Evolutionary conservation across 1,139 yeast species (phyloP).

Genomic region (Yamadazyma trypodendri): DNA sequence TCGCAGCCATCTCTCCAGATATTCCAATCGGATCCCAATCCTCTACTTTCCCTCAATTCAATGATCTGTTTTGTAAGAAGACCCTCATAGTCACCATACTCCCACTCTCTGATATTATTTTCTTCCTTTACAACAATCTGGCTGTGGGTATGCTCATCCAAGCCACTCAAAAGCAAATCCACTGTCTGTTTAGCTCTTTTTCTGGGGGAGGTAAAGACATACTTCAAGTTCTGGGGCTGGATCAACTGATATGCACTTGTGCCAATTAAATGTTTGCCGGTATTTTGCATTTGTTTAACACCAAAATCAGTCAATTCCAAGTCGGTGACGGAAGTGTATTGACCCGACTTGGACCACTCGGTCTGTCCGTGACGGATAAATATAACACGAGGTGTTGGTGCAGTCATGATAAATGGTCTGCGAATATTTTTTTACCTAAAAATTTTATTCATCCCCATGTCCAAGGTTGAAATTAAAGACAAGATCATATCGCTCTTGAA

Average conservation of each 20-base stretch:
- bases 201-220: slow-evolving; percentile 78
- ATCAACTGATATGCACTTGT: slow-evolving; percentile 51
- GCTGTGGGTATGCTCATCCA: slow-evolving; percentile 48
- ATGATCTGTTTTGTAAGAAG: slow-evolving; percentile 65
- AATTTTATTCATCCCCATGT: slow-evolving; percentile 9
- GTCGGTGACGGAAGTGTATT: slow-evolving; percentile 85
- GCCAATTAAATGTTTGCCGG: slow-evolving; percentile 73
- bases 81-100: slow-evolving; percentile 95
- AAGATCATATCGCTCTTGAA: slow-evolving; percentile 41
- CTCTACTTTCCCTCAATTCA: slow-evolving; percentile 56
- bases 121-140: slow-evolving; percentile 52
- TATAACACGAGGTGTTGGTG: slow-evolving; percentile 69
- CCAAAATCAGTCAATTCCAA: slow-evolving; percentile 77
- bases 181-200: slow-evolving; percentile 74
- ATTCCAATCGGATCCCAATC: slow-evolving; percentile 64
- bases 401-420: slow-evolving; percentile 10
- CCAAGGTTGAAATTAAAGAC: slow-evolving; percentile 27
- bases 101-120: slow-evolving; percentile 86
- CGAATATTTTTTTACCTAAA: background rate
- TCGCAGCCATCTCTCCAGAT: slow-evolving; percentile 96
- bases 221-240: slow-evolving; percentile 60
- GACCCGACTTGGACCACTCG: slow-evolving; percentile 93
- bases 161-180: slow-evolving; percentile 49
- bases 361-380: slow-evolving; percentile 90
- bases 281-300: slow-evolving; percentile 66